Evolutionary conservation across 1,139 yeast genomes (phyloP).

Genomic region (Candida anutae): DNA sequence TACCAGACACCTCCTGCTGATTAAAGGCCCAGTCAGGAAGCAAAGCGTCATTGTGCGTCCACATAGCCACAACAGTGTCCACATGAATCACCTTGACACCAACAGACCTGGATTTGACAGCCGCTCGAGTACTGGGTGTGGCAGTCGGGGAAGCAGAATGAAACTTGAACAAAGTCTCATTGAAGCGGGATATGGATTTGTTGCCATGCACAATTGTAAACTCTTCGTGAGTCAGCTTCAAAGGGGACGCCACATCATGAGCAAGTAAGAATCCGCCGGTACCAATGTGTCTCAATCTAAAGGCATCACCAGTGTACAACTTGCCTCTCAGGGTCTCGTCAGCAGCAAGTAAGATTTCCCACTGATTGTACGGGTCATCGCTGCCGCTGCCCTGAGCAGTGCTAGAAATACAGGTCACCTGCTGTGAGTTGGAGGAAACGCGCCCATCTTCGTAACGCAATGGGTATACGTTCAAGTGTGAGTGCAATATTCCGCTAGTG

Average conservation of each 20-base stretch:
- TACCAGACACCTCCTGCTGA: slow-evolving; percentile 94
- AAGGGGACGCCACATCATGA: slow-evolving; percentile 87
- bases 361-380: slow-evolving; percentile 62
- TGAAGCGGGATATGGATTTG: slow-evolving; percentile 43
- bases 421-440: slow-evolving; percentile 91
- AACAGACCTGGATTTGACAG: slow-evolving; percentile 63
- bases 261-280: slow-evolving; percentile 76
- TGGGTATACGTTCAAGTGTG: slow-evolving; percentile 71
- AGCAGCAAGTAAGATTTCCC: slow-evolving; percentile 75
- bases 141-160: slow-evolving; percentile 41
- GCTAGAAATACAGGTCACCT: slow-evolving; percentile 64
- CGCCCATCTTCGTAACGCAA: slow-evolving; percentile 94
- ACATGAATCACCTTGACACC: slow-evolving; percentile 67
- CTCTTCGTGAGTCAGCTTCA: slow-evolving; percentile 15
- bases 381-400: slow-evolving; percentile 13
- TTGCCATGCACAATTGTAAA: slow-evolving; percentile 49
- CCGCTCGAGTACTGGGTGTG: slow-evolving; percentile 39
- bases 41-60: slow-evolving; percentile 80
- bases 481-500: slow-evolving; percentile 71
- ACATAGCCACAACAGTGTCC: slow-evolving; percentile 86
- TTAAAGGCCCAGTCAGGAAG: slow-evolving; percentile 93
- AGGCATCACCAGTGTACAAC: slow-evolving; percentile 49
- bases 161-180: slow-evolving; percentile 75
- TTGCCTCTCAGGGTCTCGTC: slow-evolving; percentile 27
- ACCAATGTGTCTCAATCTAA: slow-evolving; percentile 75